phyloP scores from a whole-genome alignment of 2,329 filamentous ascomycete species.

The Botryotinia globosa region DNA sequence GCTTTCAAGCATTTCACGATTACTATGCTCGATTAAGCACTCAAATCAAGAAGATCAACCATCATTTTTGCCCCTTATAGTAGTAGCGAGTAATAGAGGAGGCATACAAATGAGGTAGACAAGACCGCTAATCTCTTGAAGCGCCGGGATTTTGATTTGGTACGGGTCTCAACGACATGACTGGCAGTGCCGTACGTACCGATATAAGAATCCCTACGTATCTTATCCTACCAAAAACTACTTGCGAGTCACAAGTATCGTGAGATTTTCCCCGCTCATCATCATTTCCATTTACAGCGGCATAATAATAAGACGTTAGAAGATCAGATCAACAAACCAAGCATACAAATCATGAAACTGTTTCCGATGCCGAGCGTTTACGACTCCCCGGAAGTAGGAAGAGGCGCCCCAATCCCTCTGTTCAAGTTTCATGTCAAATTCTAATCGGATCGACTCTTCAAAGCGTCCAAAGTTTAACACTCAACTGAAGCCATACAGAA shows the following conservation, averaged over 20 bases:
- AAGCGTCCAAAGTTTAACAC: background rate
- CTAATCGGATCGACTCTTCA: background rate
- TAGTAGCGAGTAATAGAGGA: background rate
- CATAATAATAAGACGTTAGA: background rate
- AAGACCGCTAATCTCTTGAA: slow-evolving; percentile 8
- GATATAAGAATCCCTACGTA: background rate
- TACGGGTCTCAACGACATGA: background rate
- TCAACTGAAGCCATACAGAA: background rate
- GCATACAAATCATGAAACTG: background rate
- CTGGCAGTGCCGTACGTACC: slow-evolving; percentile 1
- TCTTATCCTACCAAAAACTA: background rate
- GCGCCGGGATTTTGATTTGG: background rate
- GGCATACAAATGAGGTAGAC: background rate
- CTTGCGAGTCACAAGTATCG: background rate
- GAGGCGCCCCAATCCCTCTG: background rate
- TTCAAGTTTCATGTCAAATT: background rate
- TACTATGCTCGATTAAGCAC: background rate
- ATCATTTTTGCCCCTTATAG: background rate
- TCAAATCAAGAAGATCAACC: background rate
- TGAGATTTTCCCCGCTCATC: slow-evolving; percentile 16
- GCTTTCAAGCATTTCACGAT: background rate
- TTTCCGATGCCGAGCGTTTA: background rate
- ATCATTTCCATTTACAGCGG: background rate
- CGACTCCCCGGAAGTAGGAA: background rate
- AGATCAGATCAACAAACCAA: slow-evolving; percentile 11